A percentile compares a stretch with the other conserved stretches of the same genome.
These are phyloP conservation scores for Coemansia sp. DNA, from an alignment of 192 early-diverging fungal genomes.

Conservation along the genomic window DNA sequence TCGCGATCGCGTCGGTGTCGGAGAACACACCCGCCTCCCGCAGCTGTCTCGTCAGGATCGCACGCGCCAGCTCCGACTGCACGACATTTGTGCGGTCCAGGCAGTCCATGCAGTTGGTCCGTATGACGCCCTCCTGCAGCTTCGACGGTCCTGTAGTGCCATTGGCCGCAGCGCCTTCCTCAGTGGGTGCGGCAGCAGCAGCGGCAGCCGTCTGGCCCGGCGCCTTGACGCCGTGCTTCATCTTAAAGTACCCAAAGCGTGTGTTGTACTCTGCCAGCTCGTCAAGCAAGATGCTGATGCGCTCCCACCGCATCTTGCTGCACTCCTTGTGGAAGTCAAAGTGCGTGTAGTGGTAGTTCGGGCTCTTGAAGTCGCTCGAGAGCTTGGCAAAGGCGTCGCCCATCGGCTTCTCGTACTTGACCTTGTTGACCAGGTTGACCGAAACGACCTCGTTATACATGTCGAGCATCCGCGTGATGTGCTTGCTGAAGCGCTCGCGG, in stretches of 20 bases:
- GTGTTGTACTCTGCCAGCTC: slow-evolving; percentile 68
- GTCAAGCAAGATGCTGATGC: slow-evolving; percentile 80
- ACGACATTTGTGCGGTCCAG: slow-evolving; percentile 99
- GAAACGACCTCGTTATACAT: slow-evolving; percentile 81
- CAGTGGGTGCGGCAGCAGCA: not conserved
- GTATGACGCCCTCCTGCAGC: slow-evolving; percentile 76
- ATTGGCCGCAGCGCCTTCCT: not conserved
- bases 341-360: slow-evolving; percentile 70
- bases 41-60: slow-evolving; percentile 72
- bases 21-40: slow-evolving; percentile 65
- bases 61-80: slow-evolving; percentile 84
- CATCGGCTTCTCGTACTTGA: slow-evolving; percentile 85
- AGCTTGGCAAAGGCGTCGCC: slow-evolving; percentile 74
- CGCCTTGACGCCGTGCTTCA: slow-evolving; percentile 12
- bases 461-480: slow-evolving; percentile 43
- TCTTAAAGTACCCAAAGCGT: slow-evolving; percentile 58
- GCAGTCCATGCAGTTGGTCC: slow-evolving; percentile 99
- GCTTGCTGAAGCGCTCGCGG: slow-evolving; percentile 36
- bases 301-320: slow-evolving; percentile 92
- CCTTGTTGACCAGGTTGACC: slow-evolving; percentile 93
- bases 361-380: slow-evolving; percentile 61
- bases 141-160: slow-evolving; percentile 4
- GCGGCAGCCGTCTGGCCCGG: not conserved
- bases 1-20: slow-evolving; percentile 62
- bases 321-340: slow-evolving; percentile 99